Percentiles rank a stretch among this genome's conserved stretches.
Conservation (phyloP, 148 eudicot species). For the Hydrangea macrophylla region DNA sequence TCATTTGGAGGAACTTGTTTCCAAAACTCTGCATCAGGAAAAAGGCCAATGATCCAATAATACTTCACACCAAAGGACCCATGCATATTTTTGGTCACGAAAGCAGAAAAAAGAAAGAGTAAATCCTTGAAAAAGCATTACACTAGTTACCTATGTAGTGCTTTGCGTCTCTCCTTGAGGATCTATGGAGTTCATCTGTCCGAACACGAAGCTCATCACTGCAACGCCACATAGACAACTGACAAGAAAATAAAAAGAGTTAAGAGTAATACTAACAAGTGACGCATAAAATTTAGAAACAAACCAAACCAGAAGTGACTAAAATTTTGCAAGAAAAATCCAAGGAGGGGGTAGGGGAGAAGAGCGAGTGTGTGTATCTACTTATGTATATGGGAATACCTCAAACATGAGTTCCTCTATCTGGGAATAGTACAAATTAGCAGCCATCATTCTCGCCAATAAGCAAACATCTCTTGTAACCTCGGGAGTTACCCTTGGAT, state of each 20-base stretch:
- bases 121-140: neutral
- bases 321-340: no score
- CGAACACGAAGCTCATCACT: slow-evolving; percentile 83
- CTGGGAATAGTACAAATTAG: slow-evolving; percentile 91
- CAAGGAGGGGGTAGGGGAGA: no score
- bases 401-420: slow-evolving; percentile 99
- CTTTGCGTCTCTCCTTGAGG: slow-evolving; percentile 78
- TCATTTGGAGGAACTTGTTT: slow-evolving; percentile 83
- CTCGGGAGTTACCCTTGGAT: slow-evolving; percentile 99
- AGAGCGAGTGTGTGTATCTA: no score
- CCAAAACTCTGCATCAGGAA: slow-evolving; percentile 76
- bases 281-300: neutral
- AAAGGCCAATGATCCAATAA: slow-evolving; percentile 1
- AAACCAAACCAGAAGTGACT: neutral
- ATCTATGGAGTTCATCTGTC: slow-evolving; percentile 65
- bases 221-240: slow-evolving; percentile 99
- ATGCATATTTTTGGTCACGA: neutral
- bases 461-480: slow-evolving; percentile 99
- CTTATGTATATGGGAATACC: slow-evolving; percentile 34
- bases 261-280: neutral
- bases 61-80: neutral
- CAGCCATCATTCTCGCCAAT: slow-evolving; percentile 99
- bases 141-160: slow-evolving; percentile 77
- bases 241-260: slow-evolving; percentile 16
- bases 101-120: neutral